Evolutionary conservation across 2,329 filamentous ascomycete species (phyloP).

Genomic region (Periglandula ipomoeae): DNA sequence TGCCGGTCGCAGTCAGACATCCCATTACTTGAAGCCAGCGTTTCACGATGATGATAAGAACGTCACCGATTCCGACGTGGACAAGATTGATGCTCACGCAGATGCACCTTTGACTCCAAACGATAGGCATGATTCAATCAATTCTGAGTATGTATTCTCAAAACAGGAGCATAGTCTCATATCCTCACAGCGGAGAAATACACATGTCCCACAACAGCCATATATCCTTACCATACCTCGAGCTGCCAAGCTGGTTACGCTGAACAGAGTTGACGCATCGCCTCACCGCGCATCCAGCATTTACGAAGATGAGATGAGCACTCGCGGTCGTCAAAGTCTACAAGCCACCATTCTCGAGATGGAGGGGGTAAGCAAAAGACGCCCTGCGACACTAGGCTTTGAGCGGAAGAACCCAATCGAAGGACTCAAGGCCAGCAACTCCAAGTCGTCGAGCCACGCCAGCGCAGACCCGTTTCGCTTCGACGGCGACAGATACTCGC

Average conservation of each 20-base stretch:
- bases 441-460: constrained; percentile 24
- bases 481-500: constrained; percentile 29
- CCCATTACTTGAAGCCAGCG: not conserved
- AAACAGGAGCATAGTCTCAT: not conserved
- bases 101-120: not conserved
- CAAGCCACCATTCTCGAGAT: not conserved
- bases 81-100: constrained; percentile 16
- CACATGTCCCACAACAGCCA: not conserved
- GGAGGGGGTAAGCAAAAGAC: constrained; percentile 1
- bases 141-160: not conserved
- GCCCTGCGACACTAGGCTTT: constrained; percentile 7
- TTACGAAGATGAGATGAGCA: constrained; percentile 6
- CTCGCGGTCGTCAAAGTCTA: too few species aligned
- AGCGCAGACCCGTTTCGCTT: constrained; percentile 38
- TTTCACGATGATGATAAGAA: constrained; percentile 12
- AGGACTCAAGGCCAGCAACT: constrained; percentile 11
- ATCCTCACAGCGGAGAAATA: not conserved
- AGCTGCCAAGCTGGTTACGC: not conserved
- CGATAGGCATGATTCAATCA: not conserved
- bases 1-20: constrained; percentile 1
- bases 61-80: constrained; percentile 19
- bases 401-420: constrained; percentile 2
- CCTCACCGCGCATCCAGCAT: constrained; percentile 6
- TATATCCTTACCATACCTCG: not conserved
- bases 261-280: not conserved